These are phyloP conservation scores for Termitomyces sp. DNA, from an alignment of 768 basidiomycete genomes.

Conservation along the genomic window DNA sequence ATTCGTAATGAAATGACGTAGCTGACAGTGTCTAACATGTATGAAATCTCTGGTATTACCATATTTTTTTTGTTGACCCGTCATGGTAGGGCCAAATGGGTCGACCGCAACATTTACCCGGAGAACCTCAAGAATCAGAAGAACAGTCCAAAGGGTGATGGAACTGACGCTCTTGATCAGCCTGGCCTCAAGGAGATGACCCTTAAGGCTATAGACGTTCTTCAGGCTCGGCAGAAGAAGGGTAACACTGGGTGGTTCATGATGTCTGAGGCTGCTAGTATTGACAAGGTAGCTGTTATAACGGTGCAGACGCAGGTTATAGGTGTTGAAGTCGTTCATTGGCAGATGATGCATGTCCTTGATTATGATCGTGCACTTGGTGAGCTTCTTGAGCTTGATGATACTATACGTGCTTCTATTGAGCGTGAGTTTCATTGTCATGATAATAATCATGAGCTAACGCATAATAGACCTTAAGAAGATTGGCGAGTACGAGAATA, in stretches of 20 bases:
- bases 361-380: slow-evolving; percentile 42
- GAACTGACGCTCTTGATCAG: slow-evolving; percentile 35
- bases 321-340: not conserved
- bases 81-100: slow-evolving; percentile 33
- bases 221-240: slow-evolving; percentile 29
- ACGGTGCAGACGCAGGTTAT: not conserved
- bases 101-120: slow-evolving; percentile 34
- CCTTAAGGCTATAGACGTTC: slow-evolving; percentile 38
- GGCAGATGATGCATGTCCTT: slow-evolving; percentile 40
- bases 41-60: not conserved
- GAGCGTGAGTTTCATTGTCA: slow-evolving; percentile 21
- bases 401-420: slow-evolving; percentile 37
- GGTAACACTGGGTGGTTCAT: slow-evolving; percentile 38
- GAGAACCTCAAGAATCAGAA: slow-evolving; percentile 30
- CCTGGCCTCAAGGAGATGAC: slow-evolving; percentile 46
- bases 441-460: not conserved
- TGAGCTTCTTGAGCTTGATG: slow-evolving; percentile 38
- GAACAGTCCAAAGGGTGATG: slow-evolving; percentile 36
- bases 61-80: not conserved
- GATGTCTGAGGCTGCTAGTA: slow-evolving; percentile 43
- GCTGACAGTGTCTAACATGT: slow-evolving; percentile 16
- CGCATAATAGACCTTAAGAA: slow-evolving; percentile 29
- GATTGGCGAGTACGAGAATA: slow-evolving; percentile 36
- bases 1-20: not conserved
- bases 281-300: slow-evolving; percentile 28